Base-by-base conservation (phyloP, 345 rosid species). In the Populus alba region DNA sequence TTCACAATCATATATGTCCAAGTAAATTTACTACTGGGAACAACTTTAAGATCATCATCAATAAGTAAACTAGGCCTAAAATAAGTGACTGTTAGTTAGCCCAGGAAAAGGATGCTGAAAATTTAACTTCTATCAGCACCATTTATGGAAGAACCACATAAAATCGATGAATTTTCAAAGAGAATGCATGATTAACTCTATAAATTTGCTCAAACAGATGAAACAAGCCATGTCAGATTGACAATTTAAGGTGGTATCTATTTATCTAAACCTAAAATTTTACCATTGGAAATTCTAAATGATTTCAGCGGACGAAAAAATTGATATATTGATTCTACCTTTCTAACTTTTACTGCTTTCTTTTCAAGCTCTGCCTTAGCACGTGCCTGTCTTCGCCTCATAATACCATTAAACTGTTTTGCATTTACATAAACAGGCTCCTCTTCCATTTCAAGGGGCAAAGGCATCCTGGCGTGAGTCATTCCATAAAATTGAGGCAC, bases 381-480 rank as follows among this genome's bases (percentile, higher is more conserved):
- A 43, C 93, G 93, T 33, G 87, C 82, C 77, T 87, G 89, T 73
- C 95, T 86, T 76, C 95, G 86, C 45, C 95, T 85, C 83, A 91
- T 33, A 74, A 91, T 91, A 59, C 95, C 95, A 73, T 85, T 88
- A 82, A 86, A 91, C 80, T 91, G 95, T 83, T 91, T 91, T 55
- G 95, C 91, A 83, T 91, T 91, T 49, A 89, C 95, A 81, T 78
- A 91, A 69, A 91, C 93, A 73, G 93, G 95, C 82, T 89, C 92
- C 79, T 89, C 90, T 74, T 85, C 90, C 91, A 91, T 86, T 77
- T 87, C 90, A 66, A 89, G 86, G 61, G 95, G 95, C 87, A 91
- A 80, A 71, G 91, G 89, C 88, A 91, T 89, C 76, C 93, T 86
- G 62, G 87, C 82, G 66, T 88, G 90, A 59, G 76, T 87, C 79